Percentiles rank a stretch among this genome's conserved stretches.
These are phyloP conservation scores for Beauveria sp. DNA, from an alignment of 2,329 filamentous ascomycete species.

Conservation along the genomic window DNA sequence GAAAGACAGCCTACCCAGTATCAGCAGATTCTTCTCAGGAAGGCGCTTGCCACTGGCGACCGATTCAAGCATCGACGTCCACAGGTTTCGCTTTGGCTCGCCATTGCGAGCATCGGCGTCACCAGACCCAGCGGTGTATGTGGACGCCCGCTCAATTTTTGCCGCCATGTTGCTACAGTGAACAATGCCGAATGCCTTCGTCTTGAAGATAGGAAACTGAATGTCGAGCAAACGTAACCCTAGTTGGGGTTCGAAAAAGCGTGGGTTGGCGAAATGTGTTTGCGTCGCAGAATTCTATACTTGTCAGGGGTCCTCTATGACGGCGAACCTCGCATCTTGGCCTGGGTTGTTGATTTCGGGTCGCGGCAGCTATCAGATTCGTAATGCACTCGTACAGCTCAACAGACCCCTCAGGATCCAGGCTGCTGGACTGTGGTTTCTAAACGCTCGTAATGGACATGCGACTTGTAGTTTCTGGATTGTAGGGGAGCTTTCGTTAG, in stretches of 20 bases:
- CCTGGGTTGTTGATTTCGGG: not conserved
- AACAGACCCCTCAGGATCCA: not conserved
- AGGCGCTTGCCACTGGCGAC: slow-evolving; percentile 85
- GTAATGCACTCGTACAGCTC: not conserved
- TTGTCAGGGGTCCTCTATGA: slow-evolving; percentile 9
- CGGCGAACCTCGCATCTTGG: slow-evolving; percentile 4
- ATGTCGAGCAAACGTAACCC: not conserved
- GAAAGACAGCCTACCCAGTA: slow-evolving; percentile 56
- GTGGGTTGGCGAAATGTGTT: not conserved
- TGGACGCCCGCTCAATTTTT: slow-evolving; percentile 49
- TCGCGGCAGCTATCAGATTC: not conserved
- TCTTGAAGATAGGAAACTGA: not conserved
- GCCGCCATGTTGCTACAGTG: slow-evolving; percentile 34
- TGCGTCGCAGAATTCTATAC: not conserved
- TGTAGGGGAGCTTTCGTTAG: slow-evolving; percentile 12
- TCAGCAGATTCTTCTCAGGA: slow-evolving; percentile 83
- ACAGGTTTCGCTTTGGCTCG: slow-evolving; percentile 81
- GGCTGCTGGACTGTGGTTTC: not conserved
- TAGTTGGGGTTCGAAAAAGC: not conserved
- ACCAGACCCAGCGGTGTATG: slow-evolving; percentile 49
- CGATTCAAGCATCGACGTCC: slow-evolving; percentile 86
- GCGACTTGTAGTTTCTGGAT: not conserved
- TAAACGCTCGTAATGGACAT: not conserved
- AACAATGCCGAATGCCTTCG: not conserved
- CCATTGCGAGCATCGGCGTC: slow-evolving; percentile 50